phyloP scores from a whole-genome alignment of 2,329 filamentous ascomycete genomes.

The Zarea fungicola region DNA sequence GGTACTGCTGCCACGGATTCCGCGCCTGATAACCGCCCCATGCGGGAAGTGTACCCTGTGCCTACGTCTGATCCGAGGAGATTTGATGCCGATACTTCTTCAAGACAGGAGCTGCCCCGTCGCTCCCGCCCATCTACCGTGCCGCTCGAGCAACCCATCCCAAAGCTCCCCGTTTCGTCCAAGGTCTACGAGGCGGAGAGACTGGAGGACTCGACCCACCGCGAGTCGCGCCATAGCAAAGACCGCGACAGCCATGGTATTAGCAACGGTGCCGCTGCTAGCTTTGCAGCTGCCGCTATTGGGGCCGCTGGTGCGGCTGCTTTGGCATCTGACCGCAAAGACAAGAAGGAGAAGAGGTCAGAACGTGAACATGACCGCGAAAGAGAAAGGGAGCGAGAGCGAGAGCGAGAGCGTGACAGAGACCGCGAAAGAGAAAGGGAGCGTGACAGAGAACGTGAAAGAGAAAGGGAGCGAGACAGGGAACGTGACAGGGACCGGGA shows the following conservation, averaged over 20 bases:
- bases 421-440: constrained; percentile 19
- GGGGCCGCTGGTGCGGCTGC: constrained; percentile 40
- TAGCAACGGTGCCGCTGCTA: constrained; percentile 41
- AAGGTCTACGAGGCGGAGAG: constrained; percentile 56
- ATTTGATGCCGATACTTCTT: constrained; percentile 50
- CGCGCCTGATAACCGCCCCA: constrained; percentile 24
- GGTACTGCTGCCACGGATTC: constrained; percentile 17
- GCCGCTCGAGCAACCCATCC: constrained; percentile 80
- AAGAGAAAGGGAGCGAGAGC: constrained; percentile 15
- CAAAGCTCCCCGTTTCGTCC: constrained; percentile 65
- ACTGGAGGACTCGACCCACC: constrained; percentile 31
- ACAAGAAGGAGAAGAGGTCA: constrained; percentile 19
- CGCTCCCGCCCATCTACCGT: constrained; percentile 52
- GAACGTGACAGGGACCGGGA: constrained; percentile 23
- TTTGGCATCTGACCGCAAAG: constrained; percentile 22
- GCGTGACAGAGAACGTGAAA: constrained; percentile 13
- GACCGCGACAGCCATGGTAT: constrained; percentile 20
- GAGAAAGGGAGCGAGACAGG: constrained; percentile 20
- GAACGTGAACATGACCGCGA: constrained; percentile 17
- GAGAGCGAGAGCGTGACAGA: constrained; percentile 13
- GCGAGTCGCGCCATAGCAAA: constrained; percentile 24
- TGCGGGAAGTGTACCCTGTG: constrained; percentile 63
- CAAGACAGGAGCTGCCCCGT: constrained; percentile 34
- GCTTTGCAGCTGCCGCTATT: constrained; percentile 45
- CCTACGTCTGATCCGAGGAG: constrained; percentile 59